These are phyloP conservation scores for Evernia prunastri DNA, from an alignment of 495 filamentous ascomycete species.

Conservation along the genomic window DNA sequence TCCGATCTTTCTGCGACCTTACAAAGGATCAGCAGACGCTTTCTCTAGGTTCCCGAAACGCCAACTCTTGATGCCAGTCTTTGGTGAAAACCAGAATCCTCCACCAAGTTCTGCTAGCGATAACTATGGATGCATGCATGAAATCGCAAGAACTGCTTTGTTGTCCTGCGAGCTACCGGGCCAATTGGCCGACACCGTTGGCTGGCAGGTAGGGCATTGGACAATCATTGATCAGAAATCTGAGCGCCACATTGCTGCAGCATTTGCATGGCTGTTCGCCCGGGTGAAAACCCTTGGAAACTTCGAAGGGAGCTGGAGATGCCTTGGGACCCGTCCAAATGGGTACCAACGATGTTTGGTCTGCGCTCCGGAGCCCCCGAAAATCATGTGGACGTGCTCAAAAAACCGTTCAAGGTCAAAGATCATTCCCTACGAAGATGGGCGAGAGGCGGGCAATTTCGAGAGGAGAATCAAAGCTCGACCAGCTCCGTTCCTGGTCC, in stretches of 20 bases:
- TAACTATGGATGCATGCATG: neutral
- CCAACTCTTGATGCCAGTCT: neutral
- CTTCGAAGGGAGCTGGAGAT: conserved; percentile 23
- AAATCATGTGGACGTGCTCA: conserved; percentile 29
- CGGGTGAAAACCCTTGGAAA: conserved; percentile 24
- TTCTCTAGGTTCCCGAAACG: neutral
- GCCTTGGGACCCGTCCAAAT: conserved; percentile 19
- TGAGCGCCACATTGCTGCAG: conserved; percentile 30
- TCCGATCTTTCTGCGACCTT: neutral
- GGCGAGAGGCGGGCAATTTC: conserved; percentile 30
- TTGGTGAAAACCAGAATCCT: neutral
- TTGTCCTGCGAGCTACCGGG: conserved; percentile 29
- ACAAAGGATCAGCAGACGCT: neutral
- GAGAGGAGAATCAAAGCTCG: conserved; percentile 37
- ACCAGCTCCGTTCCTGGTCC: conserved; percentile 42
- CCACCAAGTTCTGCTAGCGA: neutral
- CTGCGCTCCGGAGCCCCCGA: conserved; percentile 34
- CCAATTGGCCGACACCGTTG: neutral
- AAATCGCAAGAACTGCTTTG: conserved; percentile 26
- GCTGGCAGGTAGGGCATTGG: conserved; percentile 32
- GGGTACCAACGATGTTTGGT: conserved; percentile 24
- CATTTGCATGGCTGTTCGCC: conserved; percentile 36
- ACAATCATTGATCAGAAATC: conserved; percentile 29
- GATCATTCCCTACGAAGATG: conserved; percentile 32
- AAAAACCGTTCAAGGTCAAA: conserved; percentile 24